A percentile compares a stretch with the other conserved stretches of the same genome.
phyloP scores from a whole-genome alignment of 305 asterid species.

The Fraxinus latifolia region DNA sequence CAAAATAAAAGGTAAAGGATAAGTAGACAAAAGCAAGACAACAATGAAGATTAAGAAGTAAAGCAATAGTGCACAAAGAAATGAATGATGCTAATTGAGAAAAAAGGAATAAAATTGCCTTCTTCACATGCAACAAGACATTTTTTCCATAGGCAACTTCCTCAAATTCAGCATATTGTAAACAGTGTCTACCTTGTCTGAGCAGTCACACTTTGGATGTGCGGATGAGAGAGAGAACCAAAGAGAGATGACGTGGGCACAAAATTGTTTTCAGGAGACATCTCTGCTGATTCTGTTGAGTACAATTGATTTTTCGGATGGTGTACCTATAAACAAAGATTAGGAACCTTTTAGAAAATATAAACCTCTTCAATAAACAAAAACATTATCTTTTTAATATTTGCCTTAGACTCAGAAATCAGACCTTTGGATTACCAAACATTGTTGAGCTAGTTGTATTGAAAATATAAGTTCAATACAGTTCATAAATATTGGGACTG shows the following conservation, averaged over 20 bases:
- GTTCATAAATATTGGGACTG: conserved; percentile 11
- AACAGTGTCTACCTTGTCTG: conserved; percentile 33
- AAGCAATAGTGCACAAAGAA: neutral
- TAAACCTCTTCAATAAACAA: neutral
- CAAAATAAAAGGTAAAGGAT: conserved; percentile 8
- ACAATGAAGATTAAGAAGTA: neutral
- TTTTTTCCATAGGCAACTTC: neutral
- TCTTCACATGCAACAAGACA: neutral
- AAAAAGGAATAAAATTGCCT: neutral
- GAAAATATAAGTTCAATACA: neutral
- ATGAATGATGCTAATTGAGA: neutral
- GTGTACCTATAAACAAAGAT: conserved; percentile 34
- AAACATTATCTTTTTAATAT: neutral
- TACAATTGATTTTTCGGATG: conserved; percentile 29
- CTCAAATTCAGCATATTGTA: conserved; percentile 6
- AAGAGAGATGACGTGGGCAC: conserved; percentile 24
- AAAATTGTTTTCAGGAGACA: conserved; percentile 32
- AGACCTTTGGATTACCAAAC: conserved; percentile 17
- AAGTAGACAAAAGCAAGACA: neutral
- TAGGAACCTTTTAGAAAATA: conserved; percentile 2
- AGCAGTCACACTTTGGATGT: conserved; percentile 27
- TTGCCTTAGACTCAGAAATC: conserved; percentile 15
- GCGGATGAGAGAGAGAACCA: conserved; percentile 33
- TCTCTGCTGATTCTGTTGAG: conserved; percentile 35
- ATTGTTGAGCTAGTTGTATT: conserved; percentile 6